These are phyloP conservation scores for Lodderomyces jiufengensis DNA, from an alignment of 1,139 yeast genomes.

Conservation along the genomic window DNA sequence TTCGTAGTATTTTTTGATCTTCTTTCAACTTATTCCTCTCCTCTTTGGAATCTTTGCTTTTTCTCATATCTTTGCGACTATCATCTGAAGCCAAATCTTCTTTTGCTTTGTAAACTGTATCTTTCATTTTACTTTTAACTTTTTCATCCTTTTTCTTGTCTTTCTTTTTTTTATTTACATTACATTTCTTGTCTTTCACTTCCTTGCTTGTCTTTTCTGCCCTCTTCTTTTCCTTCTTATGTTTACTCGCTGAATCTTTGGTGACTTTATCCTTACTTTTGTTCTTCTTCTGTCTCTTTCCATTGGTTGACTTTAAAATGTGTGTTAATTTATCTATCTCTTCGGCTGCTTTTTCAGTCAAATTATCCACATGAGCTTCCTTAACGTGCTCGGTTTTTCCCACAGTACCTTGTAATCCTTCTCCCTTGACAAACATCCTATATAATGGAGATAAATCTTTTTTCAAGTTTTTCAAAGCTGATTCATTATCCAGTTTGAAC, in stretches of 20 bases:
- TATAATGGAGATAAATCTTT: slow-evolving; percentile 60
- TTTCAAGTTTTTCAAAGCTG: slow-evolving; percentile 31
- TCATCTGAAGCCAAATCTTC: too few species aligned
- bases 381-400: slow-evolving; percentile 30
- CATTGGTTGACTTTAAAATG: slow-evolving; percentile 18
- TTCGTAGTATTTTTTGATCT: slow-evolving; percentile 6
- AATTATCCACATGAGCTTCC: slow-evolving; percentile 15
- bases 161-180: slow-evolving; percentile 20
- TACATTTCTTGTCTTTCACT: slow-evolving; percentile 13
- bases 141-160: slow-evolving; percentile 15
- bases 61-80: too few species aligned
- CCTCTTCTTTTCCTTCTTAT: slow-evolving; percentile 11
- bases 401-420: slow-evolving; percentile 76
- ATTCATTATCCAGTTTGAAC: slow-evolving; percentile 43
- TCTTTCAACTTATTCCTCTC: slow-evolving; percentile 16
- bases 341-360: slow-evolving; percentile 13
- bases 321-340: slow-evolving; percentile 14
- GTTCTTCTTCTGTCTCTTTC: slow-evolving; percentile 15
- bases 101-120: too few species aligned
- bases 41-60: too few species aligned
- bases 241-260: too few species aligned
- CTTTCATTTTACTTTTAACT: too few species aligned
- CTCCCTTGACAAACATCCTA: slow-evolving; percentile 80
- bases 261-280: slow-evolving; percentile 9
- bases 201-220: too few species aligned